phyloP scores from a whole-genome alignment of 2,329 filamentous ascomycete species.

The Fusarium luffae region DNA sequence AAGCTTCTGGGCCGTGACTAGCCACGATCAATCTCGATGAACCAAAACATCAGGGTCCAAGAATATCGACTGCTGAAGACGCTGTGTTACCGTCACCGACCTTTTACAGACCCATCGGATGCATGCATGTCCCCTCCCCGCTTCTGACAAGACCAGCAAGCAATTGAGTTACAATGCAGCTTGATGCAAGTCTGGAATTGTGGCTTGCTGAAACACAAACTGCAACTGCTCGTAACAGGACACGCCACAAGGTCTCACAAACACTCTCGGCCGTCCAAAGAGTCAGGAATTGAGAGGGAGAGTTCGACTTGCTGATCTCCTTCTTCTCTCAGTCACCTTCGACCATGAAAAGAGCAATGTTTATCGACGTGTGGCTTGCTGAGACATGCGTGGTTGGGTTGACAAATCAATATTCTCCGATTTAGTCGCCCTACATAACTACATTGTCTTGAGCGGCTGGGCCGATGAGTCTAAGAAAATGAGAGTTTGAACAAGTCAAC shows the following conservation, averaged over 20 bases:
- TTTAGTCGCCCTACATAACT: not conserved
- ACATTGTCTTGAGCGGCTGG: not conserved
- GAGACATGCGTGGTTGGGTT: slow-evolving; percentile 4
- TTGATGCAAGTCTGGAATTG: not conserved
- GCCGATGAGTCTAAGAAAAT: not conserved
- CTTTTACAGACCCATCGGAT: slow-evolving; percentile 8
- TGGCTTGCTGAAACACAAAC: slow-evolving; percentile 17
- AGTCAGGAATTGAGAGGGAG: not conserved
- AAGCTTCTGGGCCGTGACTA: not conserved
- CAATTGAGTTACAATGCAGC: not conserved
- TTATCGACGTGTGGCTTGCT: slow-evolving; percentile 27
- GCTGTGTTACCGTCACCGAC: slow-evolving; percentile 2
- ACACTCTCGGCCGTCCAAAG: not conserved
- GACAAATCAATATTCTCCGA: slow-evolving; percentile 19
- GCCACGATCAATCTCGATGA: not conserved
- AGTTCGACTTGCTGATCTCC: not conserved
- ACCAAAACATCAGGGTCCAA: slow-evolving; percentile 8
- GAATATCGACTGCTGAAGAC: not conserved
- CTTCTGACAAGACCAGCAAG: not conserved
- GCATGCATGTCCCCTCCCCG: slow-evolving; percentile 5
- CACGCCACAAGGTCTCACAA: not conserved
- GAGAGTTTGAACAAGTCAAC: not conserved
- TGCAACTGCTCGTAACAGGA: slow-evolving; percentile 12
- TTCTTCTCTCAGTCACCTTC: not conserved
- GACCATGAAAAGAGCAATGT: not conserved